Conservation (phyloP, 768 basidiomycete genomes). For the Russula virescens region DNA sequence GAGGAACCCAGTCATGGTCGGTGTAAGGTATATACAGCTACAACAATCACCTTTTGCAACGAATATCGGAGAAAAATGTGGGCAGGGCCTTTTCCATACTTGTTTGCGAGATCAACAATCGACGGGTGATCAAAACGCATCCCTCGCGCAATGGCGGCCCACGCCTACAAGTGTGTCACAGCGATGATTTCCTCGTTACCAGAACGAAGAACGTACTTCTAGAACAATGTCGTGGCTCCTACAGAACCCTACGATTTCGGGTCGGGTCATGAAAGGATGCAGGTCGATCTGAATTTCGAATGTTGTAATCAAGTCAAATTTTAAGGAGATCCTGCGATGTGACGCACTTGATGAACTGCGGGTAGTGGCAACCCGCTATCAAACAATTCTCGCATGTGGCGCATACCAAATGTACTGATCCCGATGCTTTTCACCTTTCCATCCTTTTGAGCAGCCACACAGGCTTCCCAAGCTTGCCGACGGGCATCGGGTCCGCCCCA, state of each 20-base stretch:
- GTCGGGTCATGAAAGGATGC: constrained; percentile 67
- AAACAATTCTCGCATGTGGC: constrained; percentile 53
- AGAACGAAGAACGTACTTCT: constrained; percentile 42
- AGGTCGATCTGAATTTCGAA: constrained; percentile 39
- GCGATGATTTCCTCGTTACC: not conserved
- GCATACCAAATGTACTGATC: constrained; percentile 55
- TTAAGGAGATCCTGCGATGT: not conserved
- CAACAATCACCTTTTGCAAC: constrained; percentile 57
- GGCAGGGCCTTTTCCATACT: constrained; percentile 52
- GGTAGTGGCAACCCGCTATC: constrained; percentile 45
- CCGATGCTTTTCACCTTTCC: constrained; percentile 58
- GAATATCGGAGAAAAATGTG: constrained; percentile 66
- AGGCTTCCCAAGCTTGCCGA: constrained; percentile 59
- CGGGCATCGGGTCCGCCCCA: constrained; percentile 53
- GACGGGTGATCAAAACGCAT: constrained; percentile 56
- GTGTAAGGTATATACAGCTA: not conserved
- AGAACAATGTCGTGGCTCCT: constrained; percentile 51
- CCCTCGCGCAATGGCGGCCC: constrained; percentile 66
- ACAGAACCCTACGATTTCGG: constrained; percentile 56
- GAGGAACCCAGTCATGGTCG: not conserved
- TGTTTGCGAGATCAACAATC: constrained; percentile 43
- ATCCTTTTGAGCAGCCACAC: constrained; percentile 55
- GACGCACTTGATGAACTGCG: constrained; percentile 52
- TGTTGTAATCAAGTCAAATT: constrained; percentile 8
- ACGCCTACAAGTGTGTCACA: constrained; percentile 42